phyloP scores from a whole-genome alignment of 2,329 filamentous ascomycete species.

The Aplosporella prunicola region DNA sequence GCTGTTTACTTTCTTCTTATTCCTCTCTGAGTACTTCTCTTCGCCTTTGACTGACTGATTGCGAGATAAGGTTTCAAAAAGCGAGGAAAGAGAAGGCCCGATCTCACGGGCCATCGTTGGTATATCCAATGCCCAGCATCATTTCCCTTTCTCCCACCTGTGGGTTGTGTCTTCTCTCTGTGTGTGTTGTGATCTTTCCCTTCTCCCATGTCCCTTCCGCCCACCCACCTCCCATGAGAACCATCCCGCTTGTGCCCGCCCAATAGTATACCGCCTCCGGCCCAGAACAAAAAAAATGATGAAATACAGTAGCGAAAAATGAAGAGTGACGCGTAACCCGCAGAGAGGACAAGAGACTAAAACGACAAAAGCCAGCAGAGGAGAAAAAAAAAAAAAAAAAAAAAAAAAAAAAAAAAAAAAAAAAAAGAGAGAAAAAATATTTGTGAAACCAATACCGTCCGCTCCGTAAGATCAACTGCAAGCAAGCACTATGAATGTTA shows the following conservation, averaged over 20 bases:
- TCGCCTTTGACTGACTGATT: too few species aligned
- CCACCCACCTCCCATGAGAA: too few species aligned
- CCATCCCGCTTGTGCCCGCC: too few species aligned
- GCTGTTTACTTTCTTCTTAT: too few species aligned
- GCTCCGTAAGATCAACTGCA: conserved; percentile 6
- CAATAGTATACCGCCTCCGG: too few species aligned
- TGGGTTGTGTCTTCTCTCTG: too few species aligned
- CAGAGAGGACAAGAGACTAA: neutral
- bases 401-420: conserved; percentile 1
- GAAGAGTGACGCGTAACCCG: too few species aligned
- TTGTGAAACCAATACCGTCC: conserved; percentile 4
- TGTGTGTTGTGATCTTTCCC: conserved; percentile 6
- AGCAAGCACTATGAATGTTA: conserved; percentile 1
- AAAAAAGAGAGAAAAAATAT: conserved; percentile 2
- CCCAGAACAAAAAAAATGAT: conserved; percentile 1
- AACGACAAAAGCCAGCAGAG: neutral
- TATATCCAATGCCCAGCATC: conserved; percentile 8
- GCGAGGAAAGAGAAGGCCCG: too few species aligned
- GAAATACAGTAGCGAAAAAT: too few species aligned
- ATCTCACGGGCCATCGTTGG: too few species aligned
- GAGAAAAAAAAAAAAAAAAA: neutral
- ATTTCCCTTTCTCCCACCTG: conserved; percentile 3
- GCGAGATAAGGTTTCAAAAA: too few species aligned
- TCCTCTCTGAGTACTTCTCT: too few species aligned
- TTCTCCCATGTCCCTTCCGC: neutral